Evolutionary conservation across 352 stramenopile species (phyloP), one percentile per base, ranked within the genome.

Genomic region (Phytophthora vignae): DNA sequence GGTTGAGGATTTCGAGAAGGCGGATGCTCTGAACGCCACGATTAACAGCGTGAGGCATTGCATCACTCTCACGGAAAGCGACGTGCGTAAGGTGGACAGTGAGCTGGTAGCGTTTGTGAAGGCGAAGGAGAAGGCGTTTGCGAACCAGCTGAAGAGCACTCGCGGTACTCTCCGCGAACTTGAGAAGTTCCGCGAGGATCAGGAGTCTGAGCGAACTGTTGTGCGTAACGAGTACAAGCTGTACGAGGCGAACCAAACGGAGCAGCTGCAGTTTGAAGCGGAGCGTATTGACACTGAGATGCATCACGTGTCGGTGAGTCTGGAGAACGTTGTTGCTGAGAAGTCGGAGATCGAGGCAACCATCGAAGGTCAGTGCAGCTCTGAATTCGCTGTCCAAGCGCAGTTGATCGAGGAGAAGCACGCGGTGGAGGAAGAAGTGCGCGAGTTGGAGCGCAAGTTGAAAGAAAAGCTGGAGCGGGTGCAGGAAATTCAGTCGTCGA

Each of bases 1-100:
- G 62, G 78, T 93, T 31, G 89, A 96, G 55, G 89, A 96, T 76
- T 96, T 96, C 56, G 89, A 96, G 53, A 90, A 90, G 38, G 89
- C 89, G 0, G 89, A 96, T 54, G 83, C 89, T 5, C 71, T 96
- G 6, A 95, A 96, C 67, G 73, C 82, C 12, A 92, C 83, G 6
- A 91, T 96, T 63, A 92, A 90, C 77, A 94, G 85, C 38, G 83
- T 95, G 29, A 83, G 85, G 9, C 89, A 96, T 64, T 88, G 85
- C 49, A 93, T 94, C 48, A 93, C 88, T 15, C 75, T 95, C 6
- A 90, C 83, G 8, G 83, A 95, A 64, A 96, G 86, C 54, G 89
- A 95, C 50, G 76, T 93, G 11, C 81, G 87, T 33, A 94, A 96
- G 52, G 69, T 90, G 17, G 87, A 95, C n/a, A 85, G 74, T 40